Base-by-base conservation (phyloP, 768 basidiomycete genomes). In the Termitomyces sp. region DNA sequence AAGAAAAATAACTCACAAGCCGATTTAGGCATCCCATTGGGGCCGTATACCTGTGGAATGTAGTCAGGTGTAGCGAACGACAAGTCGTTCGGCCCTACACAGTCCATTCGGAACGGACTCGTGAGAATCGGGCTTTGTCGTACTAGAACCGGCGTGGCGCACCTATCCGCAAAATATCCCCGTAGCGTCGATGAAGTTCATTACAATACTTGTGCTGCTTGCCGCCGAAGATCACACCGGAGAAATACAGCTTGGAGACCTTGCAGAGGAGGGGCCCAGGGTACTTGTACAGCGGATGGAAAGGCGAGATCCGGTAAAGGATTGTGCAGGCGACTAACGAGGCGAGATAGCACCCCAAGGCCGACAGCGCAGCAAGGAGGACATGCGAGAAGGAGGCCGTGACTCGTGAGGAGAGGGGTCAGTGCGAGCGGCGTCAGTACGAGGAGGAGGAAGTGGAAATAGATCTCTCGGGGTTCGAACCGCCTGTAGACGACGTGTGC, bases 151-250 rank as follows among this genome's bases (percentile, higher is more conserved):
- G 10, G 2, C 10, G 20, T 32, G 9, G 53, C 74, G 36, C 57
- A 82, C 85, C 85, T 44, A 79, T 75, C 53, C 85, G 74, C 14
- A 87, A 79, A 28, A 79, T 69, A 20, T 79, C 74, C 0, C 85
- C 85, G 53, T 85, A 85, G 33, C 67, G 69, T 16, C 74, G 72
- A 64, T 86, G 85, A 26, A 85, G 63, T 5, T 66, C 57, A 33
- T 76, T 67, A 49, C 76, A 74, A 57, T 76, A 77, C 3, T 71
- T 55, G 9, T 85, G 79, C 20, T 77, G 73, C 57, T 74, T 74
- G 0, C 82, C 81, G 16, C 52, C 57, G n/a, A 59, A 66, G 0
- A 71, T 67, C 10, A 75, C 58, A 47, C 55, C 71, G 0, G 68
- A 70, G 3, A 66, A 63, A 65, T 72, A 75, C 1, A 80, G 38